phyloP scores from a whole-genome alignment of 225 moss, liverwort and hornwort species.

The Thuidium tamariscinum region DNA sequence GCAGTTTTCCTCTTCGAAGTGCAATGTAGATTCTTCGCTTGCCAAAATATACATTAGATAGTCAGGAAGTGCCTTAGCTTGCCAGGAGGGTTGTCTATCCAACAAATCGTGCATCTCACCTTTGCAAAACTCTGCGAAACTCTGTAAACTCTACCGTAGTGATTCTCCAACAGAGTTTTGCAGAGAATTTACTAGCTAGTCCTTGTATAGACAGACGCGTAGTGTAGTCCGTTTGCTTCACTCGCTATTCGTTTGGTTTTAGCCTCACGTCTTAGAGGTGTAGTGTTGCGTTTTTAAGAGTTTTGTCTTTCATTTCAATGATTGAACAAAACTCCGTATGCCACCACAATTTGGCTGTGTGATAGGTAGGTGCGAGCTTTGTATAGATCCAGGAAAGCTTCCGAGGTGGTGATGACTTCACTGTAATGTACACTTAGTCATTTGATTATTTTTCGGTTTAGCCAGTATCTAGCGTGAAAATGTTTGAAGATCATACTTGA shows the following conservation, averaged over 20 bases:
- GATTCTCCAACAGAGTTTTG: neutral
- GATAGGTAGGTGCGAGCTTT: neutral
- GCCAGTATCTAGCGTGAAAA: neutral
- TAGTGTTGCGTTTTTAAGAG: neutral
- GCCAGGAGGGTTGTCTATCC: neutral
- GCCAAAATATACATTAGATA: neutral
- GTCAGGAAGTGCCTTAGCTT: neutral
- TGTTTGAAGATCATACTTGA: neutral
- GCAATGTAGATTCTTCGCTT: neutral
- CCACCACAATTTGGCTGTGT: neutral
- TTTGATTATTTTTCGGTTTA: neutral
- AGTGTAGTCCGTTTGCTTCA: neutral
- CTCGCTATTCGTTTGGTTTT: neutral
- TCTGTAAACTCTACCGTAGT: neutral
- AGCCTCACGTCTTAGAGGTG: neutral
- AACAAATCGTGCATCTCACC: neutral
- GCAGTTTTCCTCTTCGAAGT: conserved; percentile 1
- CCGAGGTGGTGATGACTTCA: neutral
- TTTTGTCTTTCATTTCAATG: neutral
- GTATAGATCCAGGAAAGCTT: conserved; percentile 6
- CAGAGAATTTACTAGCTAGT: neutral
- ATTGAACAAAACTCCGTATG: neutral
- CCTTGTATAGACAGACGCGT: conserved; percentile 13
- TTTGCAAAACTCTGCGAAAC: neutral
- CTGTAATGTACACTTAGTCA: neutral